A percentile compares a stretch with the other conserved stretches of the same genome.
These are phyloP conservation scores for Hyphopichia wangnamkhiaoensis DNA, from an alignment of 1,139 yeast species.

Conservation along the genomic window DNA sequence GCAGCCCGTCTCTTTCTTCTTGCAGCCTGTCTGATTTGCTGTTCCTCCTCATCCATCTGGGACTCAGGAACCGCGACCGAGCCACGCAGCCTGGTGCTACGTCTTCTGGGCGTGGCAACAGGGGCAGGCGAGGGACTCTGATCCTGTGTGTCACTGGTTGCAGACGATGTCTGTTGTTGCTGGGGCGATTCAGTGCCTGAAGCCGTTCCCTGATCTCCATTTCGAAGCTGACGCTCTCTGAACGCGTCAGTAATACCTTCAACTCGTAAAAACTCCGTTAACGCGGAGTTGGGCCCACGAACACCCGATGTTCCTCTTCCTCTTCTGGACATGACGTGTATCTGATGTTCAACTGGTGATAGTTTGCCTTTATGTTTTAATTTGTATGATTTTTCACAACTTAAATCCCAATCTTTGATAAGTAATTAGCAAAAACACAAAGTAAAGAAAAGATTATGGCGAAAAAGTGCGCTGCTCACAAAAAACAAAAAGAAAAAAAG, in stretches of 20 bases:
- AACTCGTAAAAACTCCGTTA: conserved; percentile 69
- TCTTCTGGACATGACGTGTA: conserved; percentile 23
- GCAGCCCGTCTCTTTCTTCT: conserved; percentile 33
- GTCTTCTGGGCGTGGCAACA: no score
- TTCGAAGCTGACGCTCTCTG: conserved; percentile 53
- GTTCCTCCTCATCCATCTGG: conserved; percentile 27
- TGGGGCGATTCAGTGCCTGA: neutral
- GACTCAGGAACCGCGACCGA: no score
- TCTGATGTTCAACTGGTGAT: no score
- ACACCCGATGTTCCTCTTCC: conserved; percentile 43
- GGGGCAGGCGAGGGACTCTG: neutral
- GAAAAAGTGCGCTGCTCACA: conserved; percentile 1
- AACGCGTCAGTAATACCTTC: conserved; percentile 91
- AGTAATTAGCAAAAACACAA: no score
- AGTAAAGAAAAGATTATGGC: neutral
- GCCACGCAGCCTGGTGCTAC: no score
- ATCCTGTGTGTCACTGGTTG: neutral
- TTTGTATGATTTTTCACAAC: neutral
- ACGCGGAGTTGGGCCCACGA: conserved; percentile 77
- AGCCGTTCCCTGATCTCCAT: conserved; percentile 6
- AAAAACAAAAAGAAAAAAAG: neutral
- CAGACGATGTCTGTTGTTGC: neutral
- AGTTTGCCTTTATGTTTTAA: no score
- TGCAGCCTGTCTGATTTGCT: conserved; percentile 45
- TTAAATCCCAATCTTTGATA: no score